phyloP scores from a whole-genome alignment of 177 flowering plant species.

The Telopea speciosissima region DNA sequence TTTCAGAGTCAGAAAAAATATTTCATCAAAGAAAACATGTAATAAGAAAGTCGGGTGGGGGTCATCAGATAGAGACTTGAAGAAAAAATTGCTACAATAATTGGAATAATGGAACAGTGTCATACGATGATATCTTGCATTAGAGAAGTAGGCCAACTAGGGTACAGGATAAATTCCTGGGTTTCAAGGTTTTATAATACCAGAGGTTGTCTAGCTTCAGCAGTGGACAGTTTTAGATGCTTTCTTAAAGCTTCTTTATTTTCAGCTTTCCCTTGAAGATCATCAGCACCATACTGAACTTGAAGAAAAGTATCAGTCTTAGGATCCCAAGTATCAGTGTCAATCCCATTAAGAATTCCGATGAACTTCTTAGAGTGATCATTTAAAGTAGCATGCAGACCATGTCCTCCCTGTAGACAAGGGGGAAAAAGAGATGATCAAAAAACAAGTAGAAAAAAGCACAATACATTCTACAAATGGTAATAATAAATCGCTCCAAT shows the following conservation, averaged over 20 bases:
- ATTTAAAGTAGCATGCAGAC: conserved; percentile 71
- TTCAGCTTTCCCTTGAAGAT: conserved; percentile 73
- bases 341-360: conserved; percentile 94
- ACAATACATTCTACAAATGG: too few relatives aligned
- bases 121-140: too few relatives aligned
- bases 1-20: too few relatives aligned
- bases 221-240: conserved; percentile 54
- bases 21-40: too few relatives aligned
- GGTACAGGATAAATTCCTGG: too few relatives aligned
- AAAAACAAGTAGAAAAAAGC: not conserved
- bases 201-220: conserved; percentile 59
- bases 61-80: too few relatives aligned
- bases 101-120: too few relatives aligned
- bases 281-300: conserved; percentile 71
- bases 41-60: too few relatives aligned
- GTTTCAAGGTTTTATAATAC: conserved; percentile 26
- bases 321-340: conserved; percentile 91
- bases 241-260: conserved; percentile 66
- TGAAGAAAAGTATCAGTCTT: conserved; percentile 59
- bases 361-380: conserved; percentile 75
- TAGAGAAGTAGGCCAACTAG: too few relatives aligned
- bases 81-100: too few relatives aligned
- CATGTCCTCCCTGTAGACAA: conserved; percentile 65
- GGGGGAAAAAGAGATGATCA: not conserved
- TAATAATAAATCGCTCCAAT: too few relatives aligned